Conservation (phyloP, 495 filamentous ascomycete species). For the Penicillium diatomitis region DNA sequence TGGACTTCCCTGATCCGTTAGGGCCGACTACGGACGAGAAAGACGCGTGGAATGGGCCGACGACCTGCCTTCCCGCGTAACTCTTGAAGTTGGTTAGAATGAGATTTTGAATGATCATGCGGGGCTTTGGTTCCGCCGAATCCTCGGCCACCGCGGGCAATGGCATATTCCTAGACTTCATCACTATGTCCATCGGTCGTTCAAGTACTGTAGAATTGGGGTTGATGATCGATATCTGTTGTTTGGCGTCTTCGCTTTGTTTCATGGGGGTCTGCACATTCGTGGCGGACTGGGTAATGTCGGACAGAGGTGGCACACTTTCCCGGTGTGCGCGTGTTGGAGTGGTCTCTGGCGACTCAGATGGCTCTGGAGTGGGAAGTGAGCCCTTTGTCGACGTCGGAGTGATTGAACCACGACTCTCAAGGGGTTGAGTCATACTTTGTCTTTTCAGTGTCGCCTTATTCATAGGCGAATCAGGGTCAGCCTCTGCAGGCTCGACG, state of each 20-base stretch:
- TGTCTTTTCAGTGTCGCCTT: conserved; percentile 55
- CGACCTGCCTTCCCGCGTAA: conserved; percentile 89
- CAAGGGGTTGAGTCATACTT: conserved; percentile 52
- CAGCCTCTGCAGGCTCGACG: conserved; percentile 31
- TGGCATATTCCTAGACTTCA: conserved; percentile 71
- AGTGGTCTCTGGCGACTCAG: conserved; percentile 40
- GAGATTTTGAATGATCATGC: conserved; percentile 85
- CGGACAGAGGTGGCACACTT: conserved; percentile 56
- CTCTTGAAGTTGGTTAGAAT: conserved; percentile 96
- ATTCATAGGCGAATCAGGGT: conserved; percentile 56
- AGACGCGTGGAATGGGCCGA: conserved; percentile 92
- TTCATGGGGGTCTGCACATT: conserved; percentile 48
- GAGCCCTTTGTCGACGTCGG: conserved; percentile 36
- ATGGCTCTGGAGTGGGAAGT: conserved; percentile 52
- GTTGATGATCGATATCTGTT: conserved; percentile 56
- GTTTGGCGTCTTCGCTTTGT: conserved; percentile 28
- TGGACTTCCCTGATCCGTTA: conserved; percentile 97
- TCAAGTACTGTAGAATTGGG: conserved; percentile 67
- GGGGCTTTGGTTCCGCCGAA: conserved; percentile 60
- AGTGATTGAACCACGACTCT: conserved; percentile 41
- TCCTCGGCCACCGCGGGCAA: conserved; percentile 58
- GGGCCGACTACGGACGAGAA: conserved; percentile 99
- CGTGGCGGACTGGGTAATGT: conserved; percentile 64
- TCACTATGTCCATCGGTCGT: conserved; percentile 87
- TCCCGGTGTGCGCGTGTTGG: conserved; percentile 39